These are phyloP conservation scores for Arxiozyma heterogenica DNA, from an alignment of 1,139 yeast genomes.

Conservation along the genomic window DNA sequence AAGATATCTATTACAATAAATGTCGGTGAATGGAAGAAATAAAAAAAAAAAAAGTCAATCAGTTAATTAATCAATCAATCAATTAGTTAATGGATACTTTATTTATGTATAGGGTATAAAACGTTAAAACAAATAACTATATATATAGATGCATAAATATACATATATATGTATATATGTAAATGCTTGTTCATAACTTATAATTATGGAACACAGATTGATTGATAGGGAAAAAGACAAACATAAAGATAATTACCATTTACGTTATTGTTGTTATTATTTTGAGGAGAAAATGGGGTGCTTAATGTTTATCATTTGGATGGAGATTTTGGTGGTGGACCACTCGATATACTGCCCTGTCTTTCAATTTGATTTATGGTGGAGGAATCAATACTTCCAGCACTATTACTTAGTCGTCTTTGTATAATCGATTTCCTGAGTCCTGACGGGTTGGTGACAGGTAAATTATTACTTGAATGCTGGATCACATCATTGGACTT, in stretches of 20 bases:
- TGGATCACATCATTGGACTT: constrained; percentile 22
- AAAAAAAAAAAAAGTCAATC: no score
- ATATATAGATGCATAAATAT: background rate
- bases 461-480: constrained; percentile 24
- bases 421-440: constrained; percentile 29
- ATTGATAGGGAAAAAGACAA: no score
- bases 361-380: constrained; percentile 18
- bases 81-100: no score
- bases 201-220: background rate
- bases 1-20: constrained; percentile 35
- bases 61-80: no score
- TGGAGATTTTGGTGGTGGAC: constrained; percentile 31
- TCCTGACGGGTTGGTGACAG: constrained; percentile 30
- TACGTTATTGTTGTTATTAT: no score
- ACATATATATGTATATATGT: background rate
- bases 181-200: background rate
- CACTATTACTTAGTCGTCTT: constrained; percentile 30
- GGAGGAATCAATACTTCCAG: constrained; percentile 28
- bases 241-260: no score
- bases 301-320: constrained; percentile 17
- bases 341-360: constrained; percentile 30
- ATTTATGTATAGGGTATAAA: no score
- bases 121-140: background rate
- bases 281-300: no score
- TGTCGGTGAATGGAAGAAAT: no score